A percentile compares a stretch with the other conserved stretches of the same genome.
These are phyloP conservation scores for Gymnopilus dilepis DNA, from an alignment of 768 basidiomycete genomes.

Conservation along the genomic window DNA sequence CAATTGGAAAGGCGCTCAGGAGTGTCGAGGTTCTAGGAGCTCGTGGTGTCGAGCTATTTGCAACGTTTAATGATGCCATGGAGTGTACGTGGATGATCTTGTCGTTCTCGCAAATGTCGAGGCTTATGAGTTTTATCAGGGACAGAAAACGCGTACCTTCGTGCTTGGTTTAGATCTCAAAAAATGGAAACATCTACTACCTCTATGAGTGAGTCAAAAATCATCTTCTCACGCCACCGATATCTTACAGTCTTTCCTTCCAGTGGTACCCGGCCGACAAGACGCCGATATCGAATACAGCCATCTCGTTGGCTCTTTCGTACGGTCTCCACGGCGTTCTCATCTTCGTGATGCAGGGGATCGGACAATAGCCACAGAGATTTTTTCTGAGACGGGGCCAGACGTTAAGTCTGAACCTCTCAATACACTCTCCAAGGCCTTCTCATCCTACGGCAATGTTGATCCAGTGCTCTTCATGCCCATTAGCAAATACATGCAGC, in stretches of 20 bases:
- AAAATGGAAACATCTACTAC: constrained; percentile 54
- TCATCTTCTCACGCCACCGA: background rate
- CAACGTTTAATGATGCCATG: constrained; percentile 85
- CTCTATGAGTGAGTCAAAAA: constrained; percentile 46
- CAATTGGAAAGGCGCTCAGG: constrained; percentile 73
- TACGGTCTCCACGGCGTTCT: constrained; percentile 68
- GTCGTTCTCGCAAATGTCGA: background rate
- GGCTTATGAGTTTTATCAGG: constrained; percentile 42
- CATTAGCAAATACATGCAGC: constrained; percentile 75
- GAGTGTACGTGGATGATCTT: constrained; percentile 67
- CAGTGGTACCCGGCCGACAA: constrained; percentile 65
- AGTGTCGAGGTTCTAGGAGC: constrained; percentile 84
- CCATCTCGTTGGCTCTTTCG: constrained; percentile 47
- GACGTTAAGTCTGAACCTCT: constrained; percentile 62
- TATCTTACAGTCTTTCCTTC: constrained; percentile 9
- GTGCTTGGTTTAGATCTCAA: constrained; percentile 75
- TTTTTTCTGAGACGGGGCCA: constrained; percentile 32
- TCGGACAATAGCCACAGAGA: constrained; percentile 62
- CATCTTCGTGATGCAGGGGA: constrained; percentile 76
- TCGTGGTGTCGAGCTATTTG: constrained; percentile 80
- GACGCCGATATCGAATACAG: constrained; percentile 54
- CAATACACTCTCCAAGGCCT: constrained; percentile 77
- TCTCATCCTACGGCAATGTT: constrained; percentile 72
- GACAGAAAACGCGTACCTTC: constrained; percentile 94
- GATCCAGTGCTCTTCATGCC: constrained; percentile 62